phyloP scores from a whole-genome alignment of 2,329 filamentous ascomycete species.

The Colletotrichum melonis region DNA sequence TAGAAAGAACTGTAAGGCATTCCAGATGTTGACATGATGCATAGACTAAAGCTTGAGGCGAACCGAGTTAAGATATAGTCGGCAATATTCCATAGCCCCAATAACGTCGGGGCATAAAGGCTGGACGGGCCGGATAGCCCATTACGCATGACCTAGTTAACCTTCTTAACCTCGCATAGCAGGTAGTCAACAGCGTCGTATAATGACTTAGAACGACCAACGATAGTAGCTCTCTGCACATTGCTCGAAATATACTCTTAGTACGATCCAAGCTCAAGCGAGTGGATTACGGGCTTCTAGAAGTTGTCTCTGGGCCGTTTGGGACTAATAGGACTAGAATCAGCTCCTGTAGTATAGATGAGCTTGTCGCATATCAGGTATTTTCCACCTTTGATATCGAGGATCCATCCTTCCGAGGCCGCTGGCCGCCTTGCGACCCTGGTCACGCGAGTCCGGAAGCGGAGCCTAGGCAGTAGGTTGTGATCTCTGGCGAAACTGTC shows the following conservation, averaged over 20 bases:
- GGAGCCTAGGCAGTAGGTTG: background rate
- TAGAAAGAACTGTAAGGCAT: constrained; percentile 42
- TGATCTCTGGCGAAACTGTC: background rate
- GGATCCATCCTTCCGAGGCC: constrained; percentile 38
- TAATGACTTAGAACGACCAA: constrained; percentile 47
- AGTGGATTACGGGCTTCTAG: constrained; percentile 43
- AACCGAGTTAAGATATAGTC: constrained; percentile 42
- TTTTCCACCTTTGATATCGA: constrained; percentile 36
- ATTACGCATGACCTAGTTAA: constrained; percentile 47
- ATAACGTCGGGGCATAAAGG: constrained; percentile 37
- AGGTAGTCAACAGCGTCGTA: constrained; percentile 48
- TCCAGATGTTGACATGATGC: constrained; percentile 45
- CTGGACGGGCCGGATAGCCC: constrained; percentile 43
- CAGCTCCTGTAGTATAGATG: constrained; percentile 40
- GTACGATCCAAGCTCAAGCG: constrained; percentile 38
- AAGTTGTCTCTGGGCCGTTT: constrained; percentile 38
- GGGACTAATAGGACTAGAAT: constrained; percentile 40
- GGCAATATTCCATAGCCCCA: constrained; percentile 43
- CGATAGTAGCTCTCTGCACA: constrained; percentile 39
- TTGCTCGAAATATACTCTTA: background rate
- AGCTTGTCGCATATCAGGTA: constrained; percentile 39
- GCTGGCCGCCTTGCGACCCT: background rate
- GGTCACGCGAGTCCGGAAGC: background rate
- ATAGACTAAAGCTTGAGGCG: constrained; percentile 40
- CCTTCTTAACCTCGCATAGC: constrained; percentile 43